Evolutionary conservation across 108 stramenopile genomes (phyloP), one percentile per base, ranked within the genome.

Genomic region (Schizochytrium sp.): DNA sequence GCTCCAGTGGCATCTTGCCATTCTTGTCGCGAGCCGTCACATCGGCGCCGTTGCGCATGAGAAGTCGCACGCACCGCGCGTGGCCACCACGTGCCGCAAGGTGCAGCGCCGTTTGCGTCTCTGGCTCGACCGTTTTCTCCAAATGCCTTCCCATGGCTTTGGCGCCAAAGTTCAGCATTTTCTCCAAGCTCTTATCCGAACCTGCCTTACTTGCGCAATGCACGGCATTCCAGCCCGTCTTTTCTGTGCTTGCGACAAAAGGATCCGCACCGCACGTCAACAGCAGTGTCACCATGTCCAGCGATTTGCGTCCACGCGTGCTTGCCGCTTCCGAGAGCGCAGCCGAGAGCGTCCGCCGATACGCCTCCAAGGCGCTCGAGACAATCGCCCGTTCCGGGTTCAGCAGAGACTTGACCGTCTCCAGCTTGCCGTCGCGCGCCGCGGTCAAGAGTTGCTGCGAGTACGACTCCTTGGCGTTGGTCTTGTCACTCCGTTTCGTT

Each of bases 331-430:
- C 51, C n/a, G 76, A 47, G 23, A 83, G 28, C 51, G 76, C 76
- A 12, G 45, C 51, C 44, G 76, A 83, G 25, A 83, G 51, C 45
- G 76, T 83, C 76, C 6, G 48, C 6, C 51, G 45, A 53, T 83
- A 83, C 48, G 48, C 51, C 76, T 83, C 76, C 51, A 83, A 53
- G 51, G 76, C 76, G 45, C 48, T 53, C 48, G 76, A 83, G 10
- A 83, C 76, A 12, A 83, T 53, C 48, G 76, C 76, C 25, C 76
- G 6, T 16, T 83, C 76, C n/a, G 76, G 76, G 51, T 83, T 83
- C 18, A 83, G 51, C 18, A 83, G 28, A 1, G 48, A n/a, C 76
- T 53, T 47, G 23, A 83, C 76, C 45, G 51, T 53, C 6, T 83
- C 76, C 51, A 83, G 76, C 12, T 83, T 53, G 19, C 76, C 76